Base-by-base conservation (phyloP, 2,329 filamentous ascomycete species). In the Cladosporium austrohemisphaericum region DNA sequence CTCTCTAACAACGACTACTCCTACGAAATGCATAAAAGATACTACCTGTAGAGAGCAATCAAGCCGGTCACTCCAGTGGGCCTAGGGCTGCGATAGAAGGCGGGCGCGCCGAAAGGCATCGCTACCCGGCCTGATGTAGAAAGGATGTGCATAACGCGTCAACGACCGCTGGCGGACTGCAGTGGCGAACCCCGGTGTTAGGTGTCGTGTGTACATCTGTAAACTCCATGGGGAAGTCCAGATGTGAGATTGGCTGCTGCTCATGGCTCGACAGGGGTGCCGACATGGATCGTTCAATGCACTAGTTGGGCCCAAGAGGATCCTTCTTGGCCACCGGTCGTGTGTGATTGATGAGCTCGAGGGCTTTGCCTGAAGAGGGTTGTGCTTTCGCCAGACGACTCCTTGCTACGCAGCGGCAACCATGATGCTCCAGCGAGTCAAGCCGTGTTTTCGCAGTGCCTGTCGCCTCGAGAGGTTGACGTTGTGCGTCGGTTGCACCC, bases 111-210 rank as follows among this genome's bases (percentile, higher is more conserved):
- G 44, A 47, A 26, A 22, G 33, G 33, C 44, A 47, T 38, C 18
- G 33, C 33, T 47, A 11, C 19, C n/a, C 44, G 14, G 20, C 33
- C 25, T 38, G 44, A 47, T 38, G 44, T 8, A 28, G 44, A 38
- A 47, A 47, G 37, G 44, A 47, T 47, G 32, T 28, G 32, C 44
- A 26, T 13, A 47, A 36, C 25, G 44, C 44, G 44, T 47, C 33
- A 38, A 47, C 26, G 44, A 37, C 33, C 33, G 44, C 31, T 37
- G 43, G 37, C 43, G 43, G 33, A 36, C 25, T 47, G 23, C 43
- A 26, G 44, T 47, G 44, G 44, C 44, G 38, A 47, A 46, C 25
- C 29, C 44, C 33, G 33, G 23, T 31, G 31, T 32, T 46, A 36
- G 23, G 33, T 32, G 44, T 38, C 44, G 44, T 47, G 44, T 35